Percentiles rank a stretch among this genome's conserved stretches.
These are phyloP conservation scores for Alternaria hordeiaustralica DNA, from an alignment of 2,329 filamentous ascomycete species.

Conservation along the genomic window DNA sequence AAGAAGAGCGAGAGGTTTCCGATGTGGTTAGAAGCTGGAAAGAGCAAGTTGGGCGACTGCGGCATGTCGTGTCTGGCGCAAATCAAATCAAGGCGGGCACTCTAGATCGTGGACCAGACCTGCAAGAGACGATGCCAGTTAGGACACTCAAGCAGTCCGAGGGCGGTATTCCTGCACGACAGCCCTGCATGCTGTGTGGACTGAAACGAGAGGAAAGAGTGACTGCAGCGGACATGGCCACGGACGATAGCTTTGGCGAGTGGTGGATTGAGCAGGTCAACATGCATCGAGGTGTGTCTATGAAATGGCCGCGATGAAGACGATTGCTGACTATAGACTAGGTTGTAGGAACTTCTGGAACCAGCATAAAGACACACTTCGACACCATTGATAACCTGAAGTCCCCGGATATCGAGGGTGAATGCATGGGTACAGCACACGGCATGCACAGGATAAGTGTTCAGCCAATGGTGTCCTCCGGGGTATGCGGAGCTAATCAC, in stretches of 20 bases:
- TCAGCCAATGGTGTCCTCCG: constrained; percentile 10
- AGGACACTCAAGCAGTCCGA: constrained; percentile 66
- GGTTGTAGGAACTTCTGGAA: constrained; percentile 87
- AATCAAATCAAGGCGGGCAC: constrained; percentile 58
- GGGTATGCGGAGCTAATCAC: constrained; percentile 10
- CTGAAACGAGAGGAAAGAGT: constrained; percentile 87
- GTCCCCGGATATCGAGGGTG: neutral
- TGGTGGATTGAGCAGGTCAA: constrained; percentile 82
- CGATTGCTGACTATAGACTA: constrained; percentile 46
- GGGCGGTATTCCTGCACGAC: constrained; percentile 74
- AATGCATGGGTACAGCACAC: neutral
- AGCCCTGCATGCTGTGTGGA: constrained; percentile 84
- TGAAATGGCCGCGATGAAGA: neutral
- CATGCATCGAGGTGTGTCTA: constrained; percentile 67
- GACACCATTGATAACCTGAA: constrained; percentile 63
- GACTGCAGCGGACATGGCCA: constrained; percentile 72
- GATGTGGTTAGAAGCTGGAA: constrained; percentile 80
- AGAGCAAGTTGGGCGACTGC: constrained; percentile 74
- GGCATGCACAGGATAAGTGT: neutral
- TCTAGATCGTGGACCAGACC: constrained; percentile 67
- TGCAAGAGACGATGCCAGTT: constrained; percentile 72
- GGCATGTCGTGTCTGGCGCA: constrained; percentile 72
- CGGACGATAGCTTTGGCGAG: constrained; percentile 92
- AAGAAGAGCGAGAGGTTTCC: constrained; percentile 83
- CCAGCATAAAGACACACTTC: constrained; percentile 72